Percentiles rank a stretch among this genome's conserved stretches.
Conservation (phyloP, 768 basidiomycete genomes). For the Amanita thiersii region DNA sequence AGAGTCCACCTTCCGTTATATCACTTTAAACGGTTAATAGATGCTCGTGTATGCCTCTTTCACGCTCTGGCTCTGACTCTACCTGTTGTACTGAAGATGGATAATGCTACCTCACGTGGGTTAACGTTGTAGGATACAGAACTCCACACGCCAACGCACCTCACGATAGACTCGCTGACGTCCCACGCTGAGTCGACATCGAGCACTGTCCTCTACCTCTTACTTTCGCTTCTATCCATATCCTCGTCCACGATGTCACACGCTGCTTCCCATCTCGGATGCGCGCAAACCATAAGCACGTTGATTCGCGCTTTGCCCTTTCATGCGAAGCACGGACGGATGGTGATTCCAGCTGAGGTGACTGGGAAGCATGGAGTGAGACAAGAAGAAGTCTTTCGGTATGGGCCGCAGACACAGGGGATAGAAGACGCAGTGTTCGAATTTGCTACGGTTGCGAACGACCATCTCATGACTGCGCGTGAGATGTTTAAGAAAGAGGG, state of each 20-base stretch:
- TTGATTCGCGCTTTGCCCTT: slow-evolving; percentile 72
- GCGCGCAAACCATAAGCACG: slow-evolving; percentile 62
- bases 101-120: background rate
- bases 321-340: slow-evolving; percentile 61
- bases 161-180: slow-evolving; percentile 59
- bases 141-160: slow-evolving; percentile 52
- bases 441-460: slow-evolving; percentile 74
- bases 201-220: slow-evolving; percentile 68
- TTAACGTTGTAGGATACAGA: slow-evolving; percentile 47
- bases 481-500: slow-evolving; percentile 51
- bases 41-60: slow-evolving; percentile 59
- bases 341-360: slow-evolving; percentile 77
- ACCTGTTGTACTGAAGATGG: background rate
- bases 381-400: slow-evolving; percentile 73
- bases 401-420: slow-evolving; percentile 44
- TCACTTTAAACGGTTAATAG: slow-evolving; percentile 76
- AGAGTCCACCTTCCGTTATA: slow-evolving; percentile 51
- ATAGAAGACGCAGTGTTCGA: slow-evolving; percentile 78
- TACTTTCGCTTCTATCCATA: slow-evolving; percentile 59
- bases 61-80: background rate
- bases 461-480: slow-evolving; percentile 69
- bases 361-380: slow-evolving; percentile 70
- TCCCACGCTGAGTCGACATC: slow-evolving; percentile 76
- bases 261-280: slow-evolving; percentile 76
- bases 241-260: slow-evolving; percentile 53